Evolutionary conservation across 768 basidiomycete species (phyloP), one percentile per base, ranked within the genome.

Genomic region (Gymnopilus dilepis): DNA sequence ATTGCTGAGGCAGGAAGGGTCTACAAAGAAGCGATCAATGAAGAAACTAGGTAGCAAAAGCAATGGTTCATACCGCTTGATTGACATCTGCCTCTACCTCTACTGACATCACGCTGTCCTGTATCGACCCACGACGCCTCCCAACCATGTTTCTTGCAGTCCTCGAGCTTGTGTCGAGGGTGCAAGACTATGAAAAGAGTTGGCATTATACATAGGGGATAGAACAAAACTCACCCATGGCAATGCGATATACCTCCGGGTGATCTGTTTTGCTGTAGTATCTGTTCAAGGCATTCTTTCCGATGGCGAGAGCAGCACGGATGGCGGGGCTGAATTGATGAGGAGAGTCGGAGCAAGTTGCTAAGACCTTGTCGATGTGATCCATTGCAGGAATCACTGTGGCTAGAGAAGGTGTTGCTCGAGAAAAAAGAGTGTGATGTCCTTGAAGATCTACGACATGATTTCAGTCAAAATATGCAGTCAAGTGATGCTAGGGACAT

Each of bases 81-180:
- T n/a, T n/a, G n/a, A n/a, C n/a, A n/a, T n/a, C n/a, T n/a, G n/a
- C n/a, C n/a, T n/a, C n/a, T n/a, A n/a, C n/a, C n/a, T n/a, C n/a
- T n/a, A n/a, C n/a, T n/a, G n/a, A n/a, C n/a, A n/a, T n/a, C n/a
- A n/a, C n/a, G n/a, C n/a, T n/a, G n/a, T 0, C 40, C 70, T 12
- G 61, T 67, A 11, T 59, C 58, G 42, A 74, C 70, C 73, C 73
- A 76, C 2, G 37, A 42, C 0, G 48, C 40, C 3, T 63, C 26
- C 72, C 71, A 74, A 13, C 58, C 31, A 12, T 65, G 65, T 6
- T 62, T 56, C 42, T 65, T 65, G 61, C 74, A 74, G 52, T 73
- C 74, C 19, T 60, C 41, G 1, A 72, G 61, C 47, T 74, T 74
- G 63, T 73, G 69, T 2, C 63, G 63, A 12, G 73, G 74, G 59